Base-by-base conservation (phyloP, 257 asterid genomes). In the Solanum sparsipilum region DNA sequence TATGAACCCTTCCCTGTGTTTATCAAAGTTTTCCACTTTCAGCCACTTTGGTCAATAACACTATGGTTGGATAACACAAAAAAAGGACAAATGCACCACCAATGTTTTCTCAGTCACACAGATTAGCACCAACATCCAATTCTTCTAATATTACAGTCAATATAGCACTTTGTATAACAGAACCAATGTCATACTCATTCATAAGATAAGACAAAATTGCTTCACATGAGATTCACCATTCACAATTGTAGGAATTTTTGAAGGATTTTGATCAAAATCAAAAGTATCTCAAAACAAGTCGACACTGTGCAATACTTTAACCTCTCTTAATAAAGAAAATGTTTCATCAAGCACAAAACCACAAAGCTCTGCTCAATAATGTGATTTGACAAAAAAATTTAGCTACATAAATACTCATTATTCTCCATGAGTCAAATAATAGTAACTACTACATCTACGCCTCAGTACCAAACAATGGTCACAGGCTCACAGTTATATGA, bases 1-100 rank as follows among this genome's bases (percentile, higher is more conserved):
- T 96, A 96, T 74, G 99, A 97, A 85, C 99, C 99, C 93, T 97
- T 96, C 92, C 99, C 99, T 97, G 93, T 87, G 83, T 65, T 90
- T 85, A 84, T 83, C 34, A 75, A 84, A 85, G 88, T 35, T 31
- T 35, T 68, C 87, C 88, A 83, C 86, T 89, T 88, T 87, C 86
- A 91, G 85, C 79, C 67, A 87, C 82, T 79, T 81, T 87, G 39
- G 67, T 39, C 41, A 73, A 87, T 34, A 70, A 46, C 58, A 34
- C 15, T 23, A 88, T 27, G 74, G 36, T 11, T 32, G 68, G 38
- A 44, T 58, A 63, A 32, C 31, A 79, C 9, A 18, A 48, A 44
- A 68, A 81, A 48, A 18, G 68, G 23, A 29, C 84, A 48, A 48
- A 48, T 48, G 31, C 31, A 82, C 44, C 29, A 82, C 9, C 68